Evolutionary conservation across 805 yeast species (phyloP).

Genomic region (Yarrowia keelungensis): DNA sequence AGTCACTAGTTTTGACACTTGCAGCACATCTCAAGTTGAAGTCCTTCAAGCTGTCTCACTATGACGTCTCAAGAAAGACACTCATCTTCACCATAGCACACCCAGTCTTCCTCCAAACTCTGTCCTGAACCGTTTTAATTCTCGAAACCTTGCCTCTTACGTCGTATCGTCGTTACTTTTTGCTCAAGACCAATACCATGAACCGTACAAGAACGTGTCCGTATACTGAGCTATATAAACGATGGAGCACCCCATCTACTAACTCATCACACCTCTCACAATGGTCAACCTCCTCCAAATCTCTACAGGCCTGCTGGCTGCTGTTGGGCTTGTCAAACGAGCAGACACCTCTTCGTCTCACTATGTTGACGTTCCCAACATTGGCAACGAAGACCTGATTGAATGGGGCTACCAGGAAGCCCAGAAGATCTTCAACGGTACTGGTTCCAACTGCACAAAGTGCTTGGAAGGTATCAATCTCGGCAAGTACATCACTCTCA

Average conservation of each 20-base stretch:
- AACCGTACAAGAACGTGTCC: background rate
- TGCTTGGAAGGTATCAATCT: background rate
- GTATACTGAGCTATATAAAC: background rate
- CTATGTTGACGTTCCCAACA: background rate
- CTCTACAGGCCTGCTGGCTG: conserved; percentile 1
- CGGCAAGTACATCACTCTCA: background rate
- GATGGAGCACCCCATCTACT: background rate
- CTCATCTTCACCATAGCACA: too few species aligned
- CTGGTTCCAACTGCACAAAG: conserved; percentile 1
- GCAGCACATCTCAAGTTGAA: too few species aligned
- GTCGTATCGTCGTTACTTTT: background rate
- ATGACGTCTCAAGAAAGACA: too few species aligned
- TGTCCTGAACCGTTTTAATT: background rate
- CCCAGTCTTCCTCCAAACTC: background rate
- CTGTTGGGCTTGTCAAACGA: background rate
- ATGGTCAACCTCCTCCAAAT: background rate
- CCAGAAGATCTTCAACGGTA: background rate
- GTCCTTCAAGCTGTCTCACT: too few species aligned
- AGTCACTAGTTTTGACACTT: too few species aligned
- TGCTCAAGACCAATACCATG: background rate
- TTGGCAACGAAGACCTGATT: background rate
- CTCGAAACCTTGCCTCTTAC: background rate
- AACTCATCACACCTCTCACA: too few species aligned
- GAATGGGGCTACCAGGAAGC: conserved; percentile 1
- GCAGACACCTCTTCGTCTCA: background rate